Evolutionary conservation across 768 basidiomycete species (phyloP), one percentile per base, ranked within the genome.

Genomic region (Ephemerocybe angulata): DNA sequence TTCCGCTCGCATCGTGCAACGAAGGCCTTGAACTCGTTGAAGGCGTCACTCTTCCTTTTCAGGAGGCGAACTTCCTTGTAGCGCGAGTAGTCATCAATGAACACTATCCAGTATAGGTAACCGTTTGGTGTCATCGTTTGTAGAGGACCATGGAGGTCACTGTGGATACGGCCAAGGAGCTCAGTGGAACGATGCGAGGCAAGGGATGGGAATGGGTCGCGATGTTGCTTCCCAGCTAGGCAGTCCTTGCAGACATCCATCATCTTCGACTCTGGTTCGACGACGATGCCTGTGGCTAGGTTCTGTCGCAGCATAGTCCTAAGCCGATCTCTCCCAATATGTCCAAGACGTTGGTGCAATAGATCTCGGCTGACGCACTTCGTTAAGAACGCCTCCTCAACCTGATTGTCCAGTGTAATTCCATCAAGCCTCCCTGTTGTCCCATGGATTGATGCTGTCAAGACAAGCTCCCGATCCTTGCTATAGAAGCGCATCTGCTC

Each of bases 131-230:
- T 15, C 43, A 29, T 8, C 55, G 49, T 12, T 62, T 55, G 3
- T 62, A 70, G 53, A 7, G 70, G 71, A 25, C 72, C 70, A 17
- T 67, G 55, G 1, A 72, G 29, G 44, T 73, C 71, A 37, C 59
- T 58, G 57, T 68, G 69, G 15, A 73, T 59, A 3, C 58, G 61
- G 3, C 60, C 58, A 5, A 70, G 63, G 30, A 52, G 35, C 22
- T 50, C 29, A 27, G 55, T 50, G 42, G 35, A 33, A 43, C 31
- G 21, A 27, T 50, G 17, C 22, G 27, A 43, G 17, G 50, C 29
- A 27, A 51, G 41, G 1, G 37, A 15, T 17, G 59, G 56, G 46
- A 62, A 61, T 11, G 61, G 54, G 29, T 50, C 12, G 10, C 52
- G 52, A 50, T 65, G 63, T 29, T 56, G 54, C 44, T 65, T 65